These are phyloP conservation scores for Zarea fungicola DNA, from an alignment of 2,329 filamentous ascomycete genomes.

Conservation along the genomic window DNA sequence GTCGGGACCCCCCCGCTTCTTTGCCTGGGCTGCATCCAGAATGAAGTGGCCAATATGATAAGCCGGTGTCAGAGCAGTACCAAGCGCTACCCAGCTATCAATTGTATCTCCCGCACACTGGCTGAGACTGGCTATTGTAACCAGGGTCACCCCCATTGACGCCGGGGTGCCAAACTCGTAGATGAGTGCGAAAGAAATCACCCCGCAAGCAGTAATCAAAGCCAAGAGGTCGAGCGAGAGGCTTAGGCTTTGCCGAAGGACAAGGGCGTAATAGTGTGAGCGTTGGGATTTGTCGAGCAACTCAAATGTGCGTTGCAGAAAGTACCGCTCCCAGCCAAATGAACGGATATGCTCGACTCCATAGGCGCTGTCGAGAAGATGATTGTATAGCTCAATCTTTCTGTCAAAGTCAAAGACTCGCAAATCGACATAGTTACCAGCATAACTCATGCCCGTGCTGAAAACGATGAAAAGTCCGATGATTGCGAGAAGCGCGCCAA, in stretches of 20 bases:
- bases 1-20: neutral
- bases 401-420: neutral
- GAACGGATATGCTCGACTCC: neutral
- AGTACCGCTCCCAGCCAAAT: neutral
- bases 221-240: neutral
- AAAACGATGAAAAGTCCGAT: neutral
- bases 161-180: neutral
- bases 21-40: neutral
- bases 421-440: neutral
- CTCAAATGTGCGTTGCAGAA: neutral
- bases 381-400: neutral
- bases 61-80: neutral
- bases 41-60: neutral
- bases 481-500: neutral
- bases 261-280: neutral
- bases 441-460: neutral
- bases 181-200: neutral
- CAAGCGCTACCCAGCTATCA: neutral
- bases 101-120: neutral
- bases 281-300: neutral
- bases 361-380: neutral
- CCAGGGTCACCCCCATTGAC: neutral
- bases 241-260: neutral
- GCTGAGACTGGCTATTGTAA: neutral
- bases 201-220: neutral